Percentiles rank a stretch among this genome's conserved stretches.
Conservation (phyloP, 805 yeast genomes). For the Wickerhamomyces alni region DNA sequence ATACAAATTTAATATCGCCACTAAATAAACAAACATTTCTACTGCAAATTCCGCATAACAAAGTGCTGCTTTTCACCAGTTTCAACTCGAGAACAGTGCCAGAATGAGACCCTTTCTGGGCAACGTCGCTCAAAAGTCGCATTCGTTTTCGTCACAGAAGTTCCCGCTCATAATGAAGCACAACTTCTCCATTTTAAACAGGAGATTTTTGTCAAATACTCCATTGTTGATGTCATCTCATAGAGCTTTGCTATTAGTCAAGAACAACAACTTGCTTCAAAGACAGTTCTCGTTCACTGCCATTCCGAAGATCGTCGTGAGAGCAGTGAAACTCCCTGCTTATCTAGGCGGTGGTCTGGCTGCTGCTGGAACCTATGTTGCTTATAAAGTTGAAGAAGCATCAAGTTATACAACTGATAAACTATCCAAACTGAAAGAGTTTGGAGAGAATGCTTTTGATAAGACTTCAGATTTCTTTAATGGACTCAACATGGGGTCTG, state of each 20-base stretch:
- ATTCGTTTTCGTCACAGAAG: neutral
- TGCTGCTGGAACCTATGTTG: constrained; percentile 90
- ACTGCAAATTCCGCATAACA: too few relatives aligned
- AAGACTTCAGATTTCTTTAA: constrained; percentile 20
- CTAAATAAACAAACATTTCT: too few relatives aligned
- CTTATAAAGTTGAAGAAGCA: constrained; percentile 89
- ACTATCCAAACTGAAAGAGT: constrained; percentile 54
- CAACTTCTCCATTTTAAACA: constrained; percentile 3
- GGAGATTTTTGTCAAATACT: constrained; percentile 7
- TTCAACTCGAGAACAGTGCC: too few relatives aligned
- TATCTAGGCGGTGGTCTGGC: constrained; percentile 87
- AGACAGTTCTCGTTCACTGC: constrained; percentile 24
- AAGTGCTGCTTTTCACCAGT: too few relatives aligned
- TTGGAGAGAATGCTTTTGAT: constrained; percentile 50
- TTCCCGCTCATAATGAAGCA: constrained; percentile 1
- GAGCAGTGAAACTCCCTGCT: constrained; percentile 62
- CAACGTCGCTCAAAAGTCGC: neutral
- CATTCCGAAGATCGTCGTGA: constrained; percentile 48
- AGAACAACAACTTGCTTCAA: neutral
- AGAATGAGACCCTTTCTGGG: constrained; percentile 1
- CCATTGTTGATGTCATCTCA: constrained; percentile 5
- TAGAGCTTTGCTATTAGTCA: neutral
- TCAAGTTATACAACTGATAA: constrained; percentile 63
- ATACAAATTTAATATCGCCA: too few relatives aligned
- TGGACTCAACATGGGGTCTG: constrained; percentile 19